Base-by-base conservation (phyloP, 1,284 basidiomycete genomes). In the Phenoliferia sp. region DNA sequence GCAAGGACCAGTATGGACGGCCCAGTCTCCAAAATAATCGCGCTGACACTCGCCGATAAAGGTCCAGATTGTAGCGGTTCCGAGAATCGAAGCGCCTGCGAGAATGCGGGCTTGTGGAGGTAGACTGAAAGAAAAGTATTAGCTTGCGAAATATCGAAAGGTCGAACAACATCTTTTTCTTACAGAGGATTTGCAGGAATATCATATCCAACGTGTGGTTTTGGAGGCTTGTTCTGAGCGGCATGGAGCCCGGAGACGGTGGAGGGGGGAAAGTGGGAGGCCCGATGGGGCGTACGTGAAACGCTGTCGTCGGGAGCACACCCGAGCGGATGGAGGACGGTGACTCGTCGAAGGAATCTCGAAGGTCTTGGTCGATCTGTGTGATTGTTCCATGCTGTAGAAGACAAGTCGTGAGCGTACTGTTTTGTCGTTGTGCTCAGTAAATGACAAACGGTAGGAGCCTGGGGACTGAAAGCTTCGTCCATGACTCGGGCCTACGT, bases 301-400 rank as follows among this genome's bases (percentile, higher is more conserved):
- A 68, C 10, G 70, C 68, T 26, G 59, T 39, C 4, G 22, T 9
- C 1, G 70, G 70, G 0, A 72, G 52, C 1, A 56, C 66, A 7
- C 70, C 68, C 0, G 66, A 68, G 3, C 66, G 68, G 3, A 66
- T n/a, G 6, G 44, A 50, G 28, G 36, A 29, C 2, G 70, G 68
- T 5, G 68, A 66, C 6, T 36, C 34, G 17, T 57, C 19, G 36
- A 70, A 69, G 57, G 70, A 64, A 19, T 57, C 29, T 4, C 70
- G 66, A 26, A 82, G 74, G 65, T 81, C 80, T 61, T 79, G 76
- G 65, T 82, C 81, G 31, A 82, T 76, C 26, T 77, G 76, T 26
- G 81, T 71, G 15, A 82, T 80, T 5, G 78, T 80, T 29, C 76
- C 71, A 67, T 82, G 82, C 67, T 59, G 35, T 5, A 16, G 17